Evolutionary conservation across 805 yeast genomes (phyloP).

Genomic region (Metschnikowia lunata): DNA sequence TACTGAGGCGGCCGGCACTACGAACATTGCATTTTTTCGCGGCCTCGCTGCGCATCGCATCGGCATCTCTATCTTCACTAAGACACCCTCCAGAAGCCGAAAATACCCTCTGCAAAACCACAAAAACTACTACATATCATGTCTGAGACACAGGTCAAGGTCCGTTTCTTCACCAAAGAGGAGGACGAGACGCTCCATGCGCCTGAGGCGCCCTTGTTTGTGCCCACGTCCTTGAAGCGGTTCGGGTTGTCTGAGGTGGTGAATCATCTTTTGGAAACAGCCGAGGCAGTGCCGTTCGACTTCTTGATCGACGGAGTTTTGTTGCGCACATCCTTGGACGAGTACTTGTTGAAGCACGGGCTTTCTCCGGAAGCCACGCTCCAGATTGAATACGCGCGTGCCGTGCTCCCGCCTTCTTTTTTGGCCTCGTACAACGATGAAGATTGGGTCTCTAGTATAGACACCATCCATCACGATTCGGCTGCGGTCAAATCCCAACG

Average conservation of each 20-base stretch:
- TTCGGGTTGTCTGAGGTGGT: constrained; percentile 94
- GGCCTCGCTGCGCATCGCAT: constrained; percentile 2
- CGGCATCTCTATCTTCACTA: constrained; percentile 8
- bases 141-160: constrained; percentile 61
- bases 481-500: constrained; percentile 18
- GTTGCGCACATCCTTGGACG: constrained; percentile 72
- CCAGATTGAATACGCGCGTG: constrained; percentile 83
- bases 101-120: not conserved
- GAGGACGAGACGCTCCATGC: constrained; percentile 69
- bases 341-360: constrained; percentile 71
- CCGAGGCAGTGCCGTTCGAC: constrained; percentile 79
- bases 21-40: not conserved
- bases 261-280: constrained; percentile 71
- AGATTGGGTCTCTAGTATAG: constrained; percentile 89
- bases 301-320: constrained; percentile 83
- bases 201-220: constrained; percentile 74
- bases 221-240: constrained; percentile 81
- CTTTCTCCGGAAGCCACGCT: constrained; percentile 77
- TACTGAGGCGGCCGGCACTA: not conserved
- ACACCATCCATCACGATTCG: constrained; percentile 40
- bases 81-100: not conserved
- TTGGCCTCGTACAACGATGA: constrained; percentile 85
- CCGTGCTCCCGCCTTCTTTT: constrained; percentile 91
- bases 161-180: constrained; percentile 83
- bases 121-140: constrained; percentile 4